A percentile compares a stretch with the other conserved stretches of the same genome.
Conservation (phyloP, 2,329 filamentous ascomycete genomes). For the Cladophialophora chaetospira region DNA sequence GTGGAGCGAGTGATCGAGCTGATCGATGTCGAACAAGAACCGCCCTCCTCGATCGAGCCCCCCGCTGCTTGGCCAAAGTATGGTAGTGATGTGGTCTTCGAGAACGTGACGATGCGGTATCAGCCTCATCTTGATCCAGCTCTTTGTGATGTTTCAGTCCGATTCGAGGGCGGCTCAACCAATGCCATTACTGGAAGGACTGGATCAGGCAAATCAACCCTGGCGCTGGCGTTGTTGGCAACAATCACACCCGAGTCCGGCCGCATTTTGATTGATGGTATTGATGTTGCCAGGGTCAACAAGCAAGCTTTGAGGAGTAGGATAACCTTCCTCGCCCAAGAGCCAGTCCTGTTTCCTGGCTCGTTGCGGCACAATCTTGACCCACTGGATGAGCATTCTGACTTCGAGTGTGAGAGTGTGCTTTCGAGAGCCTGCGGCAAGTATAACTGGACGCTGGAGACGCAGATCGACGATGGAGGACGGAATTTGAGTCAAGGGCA, state of each 20-base stretch:
- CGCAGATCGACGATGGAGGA: slow-evolving; percentile 61
- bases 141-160: slow-evolving; percentile 67
- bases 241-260: slow-evolving; percentile 58
- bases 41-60: slow-evolving; percentile 65
- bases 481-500: slow-evolving; percentile 67
- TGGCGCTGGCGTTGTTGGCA: slow-evolving; percentile 63
- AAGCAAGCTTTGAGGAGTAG: slow-evolving; percentile 62
- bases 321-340: slow-evolving; percentile 69
- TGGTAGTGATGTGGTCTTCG: slow-evolving; percentile 72
- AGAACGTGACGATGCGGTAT: slow-evolving; percentile 76
- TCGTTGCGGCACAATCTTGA: slow-evolving; percentile 65
- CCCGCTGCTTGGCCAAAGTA: slow-evolving; percentile 76
- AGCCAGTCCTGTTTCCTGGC: slow-evolving; percentile 66
- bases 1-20: slow-evolving; percentile 85
- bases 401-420: slow-evolving; percentile 56
- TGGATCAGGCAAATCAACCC: slow-evolving; percentile 77
- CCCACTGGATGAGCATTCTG: slow-evolving; percentile 59
- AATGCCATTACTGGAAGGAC: slow-evolving; percentile 81
- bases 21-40: slow-evolving; percentile 75
- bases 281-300: slow-evolving; percentile 62
- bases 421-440: slow-evolving; percentile 57
- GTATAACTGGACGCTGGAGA: slow-evolving; percentile 59
- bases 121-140: slow-evolving; percentile 75
- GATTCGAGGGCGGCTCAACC: slow-evolving; percentile 74
- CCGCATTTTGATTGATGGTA: slow-evolving; percentile 60